A percentile compares a stretch with the other conserved stretches of the same genome.
Evolutionary conservation across 805 yeast genomes (phyloP).

Genomic region (Candida nemodendra): DNA sequence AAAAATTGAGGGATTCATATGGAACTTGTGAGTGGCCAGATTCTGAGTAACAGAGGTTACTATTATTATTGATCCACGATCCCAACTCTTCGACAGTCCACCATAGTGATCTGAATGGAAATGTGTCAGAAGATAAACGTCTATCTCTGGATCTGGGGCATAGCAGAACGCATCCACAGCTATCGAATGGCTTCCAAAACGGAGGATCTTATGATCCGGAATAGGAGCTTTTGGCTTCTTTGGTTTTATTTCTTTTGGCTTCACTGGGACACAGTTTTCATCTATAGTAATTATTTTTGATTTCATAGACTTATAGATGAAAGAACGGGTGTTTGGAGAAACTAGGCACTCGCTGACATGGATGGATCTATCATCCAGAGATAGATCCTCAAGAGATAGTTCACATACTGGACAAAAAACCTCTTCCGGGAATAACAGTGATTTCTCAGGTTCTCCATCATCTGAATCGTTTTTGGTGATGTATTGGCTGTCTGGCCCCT

Average conservation of each 20-base stretch:
- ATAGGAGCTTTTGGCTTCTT: slow-evolving; percentile 36
- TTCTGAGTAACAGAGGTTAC: slow-evolving; percentile 70
- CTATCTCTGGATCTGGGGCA: slow-evolving; percentile 43
- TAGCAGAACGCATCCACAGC: slow-evolving; percentile 70
- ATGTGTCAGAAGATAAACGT: slow-evolving; percentile 67
- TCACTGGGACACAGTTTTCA: slow-evolving; percentile 3
- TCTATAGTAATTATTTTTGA: slow-evolving; percentile 6
- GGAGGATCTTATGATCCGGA: slow-evolving; percentile 54
- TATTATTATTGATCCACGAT: slow-evolving; percentile 58
- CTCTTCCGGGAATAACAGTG: slow-evolving; percentile 14
- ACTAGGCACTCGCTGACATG: slow-evolving; percentile 59
- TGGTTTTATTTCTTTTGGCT: slow-evolving; percentile 13
- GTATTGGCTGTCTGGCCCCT: no score
- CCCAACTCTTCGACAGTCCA: slow-evolving; percentile 79
- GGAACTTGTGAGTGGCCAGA: slow-evolving; percentile 53
- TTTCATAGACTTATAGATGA: slow-evolving; percentile 24
- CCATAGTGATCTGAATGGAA: slow-evolving; percentile 95
- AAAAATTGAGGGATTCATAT: slow-evolving; percentile 46
- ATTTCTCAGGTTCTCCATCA: no score
- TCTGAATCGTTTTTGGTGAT: no score
- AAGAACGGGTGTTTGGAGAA: slow-evolving; percentile 19
- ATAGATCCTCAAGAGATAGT: slow-evolving; percentile 36
- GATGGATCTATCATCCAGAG: slow-evolving; percentile 42
- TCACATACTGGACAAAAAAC: slow-evolving; percentile 54
- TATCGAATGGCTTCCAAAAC: slow-evolving; percentile 38